Conservation (phyloP, 345 rosid genomes). For the Tarenaya hassleriana region DNA sequence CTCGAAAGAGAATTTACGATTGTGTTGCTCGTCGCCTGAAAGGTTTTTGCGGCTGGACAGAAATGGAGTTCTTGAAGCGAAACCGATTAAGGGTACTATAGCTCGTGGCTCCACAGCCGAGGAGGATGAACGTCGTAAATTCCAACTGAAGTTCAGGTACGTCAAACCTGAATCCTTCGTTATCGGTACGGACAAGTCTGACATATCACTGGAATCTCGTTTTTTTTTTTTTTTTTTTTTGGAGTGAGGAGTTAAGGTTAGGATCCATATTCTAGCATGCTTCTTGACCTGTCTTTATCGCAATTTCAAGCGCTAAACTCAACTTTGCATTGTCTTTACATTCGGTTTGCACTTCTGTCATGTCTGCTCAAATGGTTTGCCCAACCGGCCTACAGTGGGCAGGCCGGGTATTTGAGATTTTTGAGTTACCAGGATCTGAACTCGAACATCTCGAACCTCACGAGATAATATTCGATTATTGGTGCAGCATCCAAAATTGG, state of each 20-base stretch:
- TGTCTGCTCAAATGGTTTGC: not conserved
- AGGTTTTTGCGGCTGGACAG: conserved; percentile 75
- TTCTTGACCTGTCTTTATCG: too few relatives aligned
- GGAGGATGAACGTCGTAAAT: conserved; percentile 63
- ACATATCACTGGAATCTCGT: not conserved
- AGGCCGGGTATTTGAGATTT: too few relatives aligned
- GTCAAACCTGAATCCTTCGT: not conserved
- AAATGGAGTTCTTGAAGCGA: conserved; percentile 66
- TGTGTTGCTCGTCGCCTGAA: conserved; percentile 94
- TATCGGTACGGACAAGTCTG: too few relatives aligned
- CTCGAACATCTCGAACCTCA: too few relatives aligned
- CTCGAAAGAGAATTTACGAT: conserved; percentile 51
- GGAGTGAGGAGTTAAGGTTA: not conserved
- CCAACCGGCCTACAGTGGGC: too few relatives aligned
- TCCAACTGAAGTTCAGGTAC: conserved; percentile 68
- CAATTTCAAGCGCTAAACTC: too few relatives aligned
- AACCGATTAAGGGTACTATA: conserved; percentile 88
- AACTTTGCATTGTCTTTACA: too few relatives aligned
- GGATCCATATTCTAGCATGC: too few relatives aligned
- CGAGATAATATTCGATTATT: too few relatives aligned
- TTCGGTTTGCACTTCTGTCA: not conserved
- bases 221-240: conserved; percentile 2
- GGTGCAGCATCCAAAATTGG: too few relatives aligned
- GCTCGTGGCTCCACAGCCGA: conserved; percentile 71
- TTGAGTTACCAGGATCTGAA: too few relatives aligned